These are phyloP conservation scores for Pontederia crassipes DNA, from an alignment of 176 grass and related monocot species.

Conservation along the genomic window DNA sequence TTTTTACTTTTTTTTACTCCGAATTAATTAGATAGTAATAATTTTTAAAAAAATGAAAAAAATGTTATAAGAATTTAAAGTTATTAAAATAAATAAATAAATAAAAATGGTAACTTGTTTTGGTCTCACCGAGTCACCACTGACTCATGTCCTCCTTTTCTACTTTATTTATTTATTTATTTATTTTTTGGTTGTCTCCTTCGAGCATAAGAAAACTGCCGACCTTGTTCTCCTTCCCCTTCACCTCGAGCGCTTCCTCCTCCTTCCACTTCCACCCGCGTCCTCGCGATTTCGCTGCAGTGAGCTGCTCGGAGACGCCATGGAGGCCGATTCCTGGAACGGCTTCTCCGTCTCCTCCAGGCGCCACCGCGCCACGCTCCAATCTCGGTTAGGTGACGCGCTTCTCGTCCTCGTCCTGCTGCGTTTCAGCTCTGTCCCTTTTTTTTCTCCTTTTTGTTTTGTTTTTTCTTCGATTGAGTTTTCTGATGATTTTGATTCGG, in stretches of 20 bases:
- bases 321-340: slow-evolving; percentile 11
- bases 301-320: not conserved
- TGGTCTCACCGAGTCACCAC: too few relatives aligned
- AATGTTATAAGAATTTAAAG: too few relatives aligned
- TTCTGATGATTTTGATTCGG: not conserved
- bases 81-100: too few relatives aligned
- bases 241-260: not conserved
- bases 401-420: not conserved
- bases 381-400: slow-evolving; percentile 1
- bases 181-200: too few relatives aligned
- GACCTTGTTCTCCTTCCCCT: not conserved
- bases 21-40: too few relatives aligned
- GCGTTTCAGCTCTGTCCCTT: too few relatives aligned
- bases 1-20: too few relatives aligned
- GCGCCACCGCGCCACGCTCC: not conserved
- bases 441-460: not conserved
- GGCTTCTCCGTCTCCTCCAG: not conserved
- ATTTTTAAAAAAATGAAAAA: too few relatives aligned
- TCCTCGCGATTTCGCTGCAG: not conserved
- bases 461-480: not conserved
- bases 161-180: too few relatives aligned
- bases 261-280: not conserved
- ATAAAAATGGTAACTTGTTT: too few relatives aligned
- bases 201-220: not conserved
- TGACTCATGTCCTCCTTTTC: too few relatives aligned